Evolutionary conservation across 164 flowering plant species (phyloP), one percentile per base, ranked within the genome.

Genomic region (Umbellularia californica): DNA sequence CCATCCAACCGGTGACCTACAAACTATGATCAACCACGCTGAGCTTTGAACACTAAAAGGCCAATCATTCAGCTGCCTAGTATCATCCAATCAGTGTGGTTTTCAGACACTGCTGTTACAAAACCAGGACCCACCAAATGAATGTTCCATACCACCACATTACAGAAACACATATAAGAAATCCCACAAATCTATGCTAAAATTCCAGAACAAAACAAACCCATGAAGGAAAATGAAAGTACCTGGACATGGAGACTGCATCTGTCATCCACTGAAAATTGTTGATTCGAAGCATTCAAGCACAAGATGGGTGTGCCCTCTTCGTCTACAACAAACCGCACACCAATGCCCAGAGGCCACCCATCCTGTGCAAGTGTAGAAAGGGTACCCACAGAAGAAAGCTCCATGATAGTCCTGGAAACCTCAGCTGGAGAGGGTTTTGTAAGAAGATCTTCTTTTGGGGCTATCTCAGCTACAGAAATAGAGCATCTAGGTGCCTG

Each of bases 191-290:
- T 14, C 20, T 10, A 55, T 14, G 20, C 60, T 3, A 55, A 55
- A 55, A 55, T 14, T 17, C 60, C 17, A 14, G 19, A 55, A 55
- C 60, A 17, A 55, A 55, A 55, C 60, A 14, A 55, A 55, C 17
- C 11, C 19, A 55, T 55, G 5, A 55, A 55, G 28, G 28, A 74
- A 5, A 3, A 72, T 50, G 27, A n/a, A 74, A 25, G 74, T 50
- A 93, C 98, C 97, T 89, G 90, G 50, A 94, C 98, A 87, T 90
- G 94, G 60, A 95, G 85, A 71, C 90, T 90, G 76, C 92, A 88
- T 80, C 79, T 87, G 47, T 22, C 69, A 65, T 91, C 88, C 58
- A 68, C 33, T 17, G 80, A 80, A 68, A 88, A 78, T 17, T 71
- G 77, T 15, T 74, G 62, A 52, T 64, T 68, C 5, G 82, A 70